phyloP scores from a whole-genome alignment of 2,329 filamentous ascomycete species.

The Colletotrichum aenigma region DNA sequence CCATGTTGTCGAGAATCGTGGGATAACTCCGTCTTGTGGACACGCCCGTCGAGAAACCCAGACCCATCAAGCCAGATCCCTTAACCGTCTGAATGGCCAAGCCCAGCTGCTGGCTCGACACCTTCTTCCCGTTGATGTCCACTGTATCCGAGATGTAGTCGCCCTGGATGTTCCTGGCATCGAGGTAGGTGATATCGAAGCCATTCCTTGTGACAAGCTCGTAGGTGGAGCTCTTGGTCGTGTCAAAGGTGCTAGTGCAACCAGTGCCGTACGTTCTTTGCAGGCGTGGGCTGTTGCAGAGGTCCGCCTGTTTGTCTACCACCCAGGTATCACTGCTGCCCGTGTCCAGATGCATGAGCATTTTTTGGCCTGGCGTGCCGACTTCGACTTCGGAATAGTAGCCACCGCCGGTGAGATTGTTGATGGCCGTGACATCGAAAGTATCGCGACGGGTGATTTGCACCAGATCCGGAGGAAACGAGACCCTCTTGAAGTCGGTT shows the following conservation, averaged over 20 bases:
- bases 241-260: slow-evolving; percentile 38
- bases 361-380: slow-evolving; percentile 63
- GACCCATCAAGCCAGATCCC: slow-evolving; percentile 61
- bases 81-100: slow-evolving; percentile 53
- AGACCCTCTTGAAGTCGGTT: not conserved
- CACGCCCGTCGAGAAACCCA: slow-evolving; percentile 60
- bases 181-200: slow-evolving; percentile 68
- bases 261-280: not conserved
- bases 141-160: slow-evolving; percentile 65
- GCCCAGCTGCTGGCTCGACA: slow-evolving; percentile 60
- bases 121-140: slow-evolving; percentile 48
- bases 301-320: slow-evolving; percentile 6
- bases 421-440: slow-evolving; percentile 44
- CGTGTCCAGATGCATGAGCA: slow-evolving; percentile 68
- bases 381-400: slow-evolving; percentile 68
- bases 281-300: not conserved
- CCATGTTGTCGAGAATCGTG: slow-evolving; percentile 69
- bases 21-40: slow-evolving; percentile 48
- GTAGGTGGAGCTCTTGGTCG: slow-evolving; percentile 52
- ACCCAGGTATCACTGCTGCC: slow-evolving; percentile 74
- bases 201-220: slow-evolving; percentile 41
- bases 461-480: not conserved
- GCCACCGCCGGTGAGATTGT: slow-evolving; percentile 60
- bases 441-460: slow-evolving; percentile 22
- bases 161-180: slow-evolving; percentile 56